Percentiles rank a stretch among this genome's conserved stretches.
phyloP scores from a whole-genome alignment of 2,329 filamentous ascomycete species.

The Phyllosticta citribraziliensis region DNA sequence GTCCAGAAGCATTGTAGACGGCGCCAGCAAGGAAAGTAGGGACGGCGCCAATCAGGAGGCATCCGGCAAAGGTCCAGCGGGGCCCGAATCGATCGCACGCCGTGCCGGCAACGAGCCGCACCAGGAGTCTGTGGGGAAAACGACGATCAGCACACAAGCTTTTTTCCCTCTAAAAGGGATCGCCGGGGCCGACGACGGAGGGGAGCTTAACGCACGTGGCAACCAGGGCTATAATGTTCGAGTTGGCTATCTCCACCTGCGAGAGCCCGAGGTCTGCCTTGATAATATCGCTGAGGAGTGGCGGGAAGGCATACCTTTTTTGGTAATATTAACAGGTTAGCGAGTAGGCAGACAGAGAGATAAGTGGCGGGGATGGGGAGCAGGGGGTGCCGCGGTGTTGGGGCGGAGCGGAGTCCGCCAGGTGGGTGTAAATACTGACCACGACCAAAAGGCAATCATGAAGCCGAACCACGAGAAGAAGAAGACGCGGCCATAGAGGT shows the following conservation, averaged over 20 bases:
- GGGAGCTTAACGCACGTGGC: conserved; percentile 27
- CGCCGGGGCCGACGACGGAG: neutral
- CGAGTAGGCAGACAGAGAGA: neutral
- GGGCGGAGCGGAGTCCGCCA: neutral
- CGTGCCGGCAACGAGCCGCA: conserved; percentile 69
- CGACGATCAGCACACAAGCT: conserved; percentile 17
- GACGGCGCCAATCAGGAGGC: conserved; percentile 67
- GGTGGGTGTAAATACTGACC: conserved; percentile 30
- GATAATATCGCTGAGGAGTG: conserved; percentile 70
- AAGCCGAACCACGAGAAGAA: conserved; percentile 85
- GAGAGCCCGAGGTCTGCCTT: conserved; percentile 66
- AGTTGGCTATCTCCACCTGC: conserved; percentile 67
- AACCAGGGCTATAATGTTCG: conserved; percentile 71
- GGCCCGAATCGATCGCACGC: conserved; percentile 80
- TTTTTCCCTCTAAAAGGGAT: conserved; percentile 42
- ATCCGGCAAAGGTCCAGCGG: conserved; percentile 66
- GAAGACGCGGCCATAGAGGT: conserved; percentile 77
- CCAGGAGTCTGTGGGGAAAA: conserved; percentile 44
- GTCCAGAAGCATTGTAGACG: conserved; percentile 54
- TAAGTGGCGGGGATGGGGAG: neutral
- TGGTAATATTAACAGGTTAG: neutral
- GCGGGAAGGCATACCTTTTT: conserved; percentile 74
- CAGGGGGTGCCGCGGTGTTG: neutral
- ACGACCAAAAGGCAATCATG: conserved; percentile 81
- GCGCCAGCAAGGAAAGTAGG: conserved; percentile 76